phyloP scores from a whole-genome alignment of 2,329 filamentous ascomycete species.

The Verticillium tricorpus region DNA sequence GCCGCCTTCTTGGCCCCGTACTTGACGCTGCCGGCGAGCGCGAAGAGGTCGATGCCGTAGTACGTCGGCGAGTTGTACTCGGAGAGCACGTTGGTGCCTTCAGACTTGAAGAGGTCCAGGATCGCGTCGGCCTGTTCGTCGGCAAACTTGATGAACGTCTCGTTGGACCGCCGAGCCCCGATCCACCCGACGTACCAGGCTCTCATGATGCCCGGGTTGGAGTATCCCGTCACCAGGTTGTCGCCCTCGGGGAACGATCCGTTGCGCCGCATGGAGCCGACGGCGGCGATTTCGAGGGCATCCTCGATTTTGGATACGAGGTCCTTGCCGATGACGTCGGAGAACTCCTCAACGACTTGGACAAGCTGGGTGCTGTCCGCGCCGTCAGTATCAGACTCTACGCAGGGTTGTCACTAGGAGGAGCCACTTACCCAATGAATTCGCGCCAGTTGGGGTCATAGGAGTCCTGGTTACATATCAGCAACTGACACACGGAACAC shows the following conservation, averaged over 20 bases:
- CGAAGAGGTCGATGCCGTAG: constrained; percentile 36
- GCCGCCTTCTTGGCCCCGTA: constrained; percentile 26
- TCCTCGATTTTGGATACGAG: constrained; percentile 30
- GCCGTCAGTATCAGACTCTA: too few relatives aligned
- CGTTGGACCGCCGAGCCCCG: constrained; percentile 30
- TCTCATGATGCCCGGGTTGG: constrained; percentile 37
- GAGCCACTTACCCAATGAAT: constrained; percentile 23
- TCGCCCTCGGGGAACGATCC: constrained; percentile 31
- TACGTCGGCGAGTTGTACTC: constrained; percentile 37
- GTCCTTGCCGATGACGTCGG: constrained; percentile 21
- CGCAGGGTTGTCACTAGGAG: not conserved
- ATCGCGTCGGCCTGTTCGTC: constrained; percentile 24
- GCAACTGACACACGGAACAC: not conserved
- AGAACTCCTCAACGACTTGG: constrained; percentile 29
- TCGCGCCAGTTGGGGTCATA: constrained; percentile 32
- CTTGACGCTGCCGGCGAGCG: constrained; percentile 30
- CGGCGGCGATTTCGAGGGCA: constrained; percentile 27
- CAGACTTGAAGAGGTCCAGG: constrained; percentile 23
- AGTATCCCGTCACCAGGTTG: constrained; percentile 33
- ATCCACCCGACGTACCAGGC: constrained; percentile 34
- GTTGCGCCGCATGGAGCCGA: constrained; percentile 34
- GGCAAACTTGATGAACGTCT: constrained; percentile 30
- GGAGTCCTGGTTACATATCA: constrained; percentile 6
- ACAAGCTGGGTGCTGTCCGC: constrained; percentile 24
- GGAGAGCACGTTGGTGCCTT: constrained; percentile 25